These are phyloP conservation scores for Pleurotus citrinopileatus DNA, from an alignment of 768 basidiomycete species.

Conservation along the genomic window DNA sequence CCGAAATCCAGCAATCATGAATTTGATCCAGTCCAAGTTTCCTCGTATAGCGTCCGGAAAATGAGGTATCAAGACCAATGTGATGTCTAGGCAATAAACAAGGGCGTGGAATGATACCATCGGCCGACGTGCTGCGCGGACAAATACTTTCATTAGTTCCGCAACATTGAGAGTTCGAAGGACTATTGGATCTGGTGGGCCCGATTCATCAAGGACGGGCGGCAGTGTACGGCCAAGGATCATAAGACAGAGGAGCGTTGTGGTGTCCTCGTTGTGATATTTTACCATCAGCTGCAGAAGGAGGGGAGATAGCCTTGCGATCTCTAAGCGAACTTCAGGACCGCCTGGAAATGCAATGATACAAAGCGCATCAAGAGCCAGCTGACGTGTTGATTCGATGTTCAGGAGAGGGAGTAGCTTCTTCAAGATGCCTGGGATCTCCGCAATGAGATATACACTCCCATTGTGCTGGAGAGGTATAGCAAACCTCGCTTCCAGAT, in stretches of 20 bases:
- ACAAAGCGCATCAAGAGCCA: conserved; percentile 53
- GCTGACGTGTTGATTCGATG: conserved; percentile 40
- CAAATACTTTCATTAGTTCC: conserved; percentile 38
- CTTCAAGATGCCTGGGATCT: conserved; percentile 45
- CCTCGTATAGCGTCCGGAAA: conserved; percentile 35
- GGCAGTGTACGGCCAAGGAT: conserved; percentile 50
- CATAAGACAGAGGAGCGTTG: conserved; percentile 47
- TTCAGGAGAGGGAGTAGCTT: conserved; percentile 56
- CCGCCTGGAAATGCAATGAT: conserved; percentile 64
- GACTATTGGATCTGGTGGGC: conserved; percentile 33
- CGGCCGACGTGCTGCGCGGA: conserved; percentile 42
- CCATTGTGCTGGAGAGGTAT: not conserved
- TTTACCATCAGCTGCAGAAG: conserved; percentile 43
- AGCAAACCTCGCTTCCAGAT: conserved; percentile 52
- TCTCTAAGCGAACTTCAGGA: conserved; percentile 41
- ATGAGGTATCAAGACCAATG: not conserved
- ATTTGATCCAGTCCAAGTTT: conserved; percentile 39
- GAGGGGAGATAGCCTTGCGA: conserved; percentile 41
- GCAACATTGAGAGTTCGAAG: conserved; percentile 40
- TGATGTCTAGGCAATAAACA: conserved; percentile 26
- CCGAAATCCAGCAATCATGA: conserved; percentile 54
- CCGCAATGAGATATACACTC: not conserved
- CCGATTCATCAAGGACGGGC: conserved; percentile 31
- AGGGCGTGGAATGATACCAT: conserved; percentile 35
- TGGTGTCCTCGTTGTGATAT: conserved; percentile 44